A percentile compares a stretch with the other conserved stretches of the same genome.
These are phyloP conservation scores for Pleurotus djamor DNA, from an alignment of 768 basidiomycete genomes.

Conservation along the genomic window DNA sequence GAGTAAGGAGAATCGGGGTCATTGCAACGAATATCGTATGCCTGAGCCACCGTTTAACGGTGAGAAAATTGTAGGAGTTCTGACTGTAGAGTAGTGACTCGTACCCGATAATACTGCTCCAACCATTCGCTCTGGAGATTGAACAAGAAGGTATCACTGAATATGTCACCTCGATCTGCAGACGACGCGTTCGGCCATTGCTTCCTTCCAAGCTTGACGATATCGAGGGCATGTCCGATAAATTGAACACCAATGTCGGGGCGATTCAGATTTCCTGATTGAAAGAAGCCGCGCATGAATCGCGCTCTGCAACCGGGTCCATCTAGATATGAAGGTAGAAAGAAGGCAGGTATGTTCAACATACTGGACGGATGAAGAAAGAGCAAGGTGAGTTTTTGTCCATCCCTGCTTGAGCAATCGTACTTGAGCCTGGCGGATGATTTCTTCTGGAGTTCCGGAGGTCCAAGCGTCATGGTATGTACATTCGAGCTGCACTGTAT, in stretches of 20 bases:
- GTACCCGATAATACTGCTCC: slow-evolving; percentile 11
- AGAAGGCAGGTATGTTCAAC: not conserved
- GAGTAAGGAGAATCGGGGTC: slow-evolving; percentile 12
- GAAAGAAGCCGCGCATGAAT: slow-evolving; percentile 37
- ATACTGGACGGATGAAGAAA: not conserved
- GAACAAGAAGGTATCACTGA: slow-evolving; percentile 37
- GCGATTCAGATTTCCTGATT: slow-evolving; percentile 11
- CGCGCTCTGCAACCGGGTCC: slow-evolving; percentile 24
- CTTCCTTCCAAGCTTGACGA: slow-evolving; percentile 40
- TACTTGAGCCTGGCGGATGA: not conserved
- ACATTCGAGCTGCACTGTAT: not conserved
- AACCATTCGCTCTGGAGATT: slow-evolving; percentile 35
- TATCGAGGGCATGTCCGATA: slow-evolving; percentile 31
- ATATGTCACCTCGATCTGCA: slow-evolving; percentile 40
- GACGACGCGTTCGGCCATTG: slow-evolving; percentile 34
- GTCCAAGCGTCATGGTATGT: not conserved
- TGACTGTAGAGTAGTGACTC: too few species aligned
- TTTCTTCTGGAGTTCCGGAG: not conserved
- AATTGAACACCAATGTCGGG: slow-evolving; percentile 26
- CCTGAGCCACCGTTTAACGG: not conserved
- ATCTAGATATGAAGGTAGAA: not conserved
- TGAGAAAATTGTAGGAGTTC: too few species aligned
- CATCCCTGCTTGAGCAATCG: not conserved
- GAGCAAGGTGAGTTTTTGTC: not conserved
- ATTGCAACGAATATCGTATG: slow-evolving; percentile 11